Percentiles rank a stretch among this genome's conserved stretches.
Conservation (phyloP, 768 basidiomycete species). For the Suillus lakei region DNA sequence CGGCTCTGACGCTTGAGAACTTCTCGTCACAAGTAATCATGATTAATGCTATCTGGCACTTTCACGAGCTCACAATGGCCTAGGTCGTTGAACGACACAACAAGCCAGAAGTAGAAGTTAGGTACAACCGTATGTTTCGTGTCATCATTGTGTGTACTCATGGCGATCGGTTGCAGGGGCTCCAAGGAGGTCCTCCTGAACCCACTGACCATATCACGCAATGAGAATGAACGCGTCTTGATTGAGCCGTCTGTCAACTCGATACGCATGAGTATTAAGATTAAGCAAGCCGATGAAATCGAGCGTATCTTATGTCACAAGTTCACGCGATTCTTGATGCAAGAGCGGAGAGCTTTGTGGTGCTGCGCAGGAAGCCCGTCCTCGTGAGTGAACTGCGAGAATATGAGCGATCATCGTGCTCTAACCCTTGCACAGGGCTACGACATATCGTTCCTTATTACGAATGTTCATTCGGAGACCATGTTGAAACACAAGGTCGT, state of each 20-base stretch:
- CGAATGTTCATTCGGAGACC: constrained; percentile 94
- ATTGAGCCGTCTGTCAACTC: constrained; percentile 98
- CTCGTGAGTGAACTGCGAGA: constrained; percentile 52
- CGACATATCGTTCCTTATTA: constrained; percentile 98
- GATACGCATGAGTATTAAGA: constrained; percentile 95
- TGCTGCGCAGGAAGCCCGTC: constrained; percentile 93
- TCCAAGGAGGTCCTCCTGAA: constrained; percentile 95
- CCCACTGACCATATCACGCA: constrained; percentile 92
- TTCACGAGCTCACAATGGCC: constrained; percentile 23
- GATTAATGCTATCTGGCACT: constrained; percentile 13
- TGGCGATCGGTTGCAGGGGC: constrained; percentile 50
- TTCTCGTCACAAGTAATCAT: constrained; percentile 89
- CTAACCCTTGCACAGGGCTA: constrained; percentile 71
- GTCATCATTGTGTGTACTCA: constrained; percentile 13
- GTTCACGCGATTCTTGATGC: constrained; percentile 99
- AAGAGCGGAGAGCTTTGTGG: constrained; percentile 97
- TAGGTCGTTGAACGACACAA: constrained; percentile 97
- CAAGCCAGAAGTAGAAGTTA: constrained; percentile 92
- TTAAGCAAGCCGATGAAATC: constrained; percentile 99
- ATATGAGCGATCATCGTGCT: constrained; percentile 14
- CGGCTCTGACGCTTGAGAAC: constrained; percentile 95
- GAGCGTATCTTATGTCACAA: constrained; percentile 97
- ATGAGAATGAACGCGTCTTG: constrained; percentile 95
- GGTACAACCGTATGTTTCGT: constrained; percentile 48
- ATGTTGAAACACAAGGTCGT: constrained; percentile 99